A percentile compares a stretch with the other conserved stretches of the same genome.
Conservation (phyloP, 192 early-diverging fungal genomes). For the Haplosporangium gracile region DNA sequence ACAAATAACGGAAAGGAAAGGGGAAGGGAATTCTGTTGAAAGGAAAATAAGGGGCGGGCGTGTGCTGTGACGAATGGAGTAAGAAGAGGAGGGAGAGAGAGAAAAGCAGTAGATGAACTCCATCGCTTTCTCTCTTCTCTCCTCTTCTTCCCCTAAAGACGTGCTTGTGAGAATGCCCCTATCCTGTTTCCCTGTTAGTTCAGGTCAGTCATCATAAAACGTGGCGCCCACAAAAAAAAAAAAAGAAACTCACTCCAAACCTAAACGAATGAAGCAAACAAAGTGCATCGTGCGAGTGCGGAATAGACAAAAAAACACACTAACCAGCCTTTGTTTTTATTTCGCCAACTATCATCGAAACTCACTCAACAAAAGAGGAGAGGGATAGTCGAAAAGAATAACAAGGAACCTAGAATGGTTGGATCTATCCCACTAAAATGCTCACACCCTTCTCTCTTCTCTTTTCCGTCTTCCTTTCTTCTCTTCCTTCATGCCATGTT, state of each 20-base stretch:
- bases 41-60: background rate
- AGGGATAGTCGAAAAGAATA: too few species aligned
- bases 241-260: too few species aligned
- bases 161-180: background rate
- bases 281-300: background rate
- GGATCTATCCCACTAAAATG: conserved; percentile 6
- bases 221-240: background rate
- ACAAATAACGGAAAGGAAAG: too few species aligned
- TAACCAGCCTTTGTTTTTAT: too few species aligned
- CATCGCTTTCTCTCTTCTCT: background rate
- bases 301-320: background rate
- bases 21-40: too few species aligned
- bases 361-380: too few species aligned
- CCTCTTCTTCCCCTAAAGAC: background rate
- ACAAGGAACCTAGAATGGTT: background rate
- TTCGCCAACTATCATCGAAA: too few species aligned
- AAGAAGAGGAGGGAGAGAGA: background rate
- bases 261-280: background rate
- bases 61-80: background rate
- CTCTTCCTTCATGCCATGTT: background rate
- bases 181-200: background rate
- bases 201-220: background rate
- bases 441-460: background rate
- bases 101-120: background rate
- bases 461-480: background rate